Evolutionary conservation across 768 basidiomycete genomes (phyloP).

Genomic region (Tricholoma bakamatsutake): DNA sequence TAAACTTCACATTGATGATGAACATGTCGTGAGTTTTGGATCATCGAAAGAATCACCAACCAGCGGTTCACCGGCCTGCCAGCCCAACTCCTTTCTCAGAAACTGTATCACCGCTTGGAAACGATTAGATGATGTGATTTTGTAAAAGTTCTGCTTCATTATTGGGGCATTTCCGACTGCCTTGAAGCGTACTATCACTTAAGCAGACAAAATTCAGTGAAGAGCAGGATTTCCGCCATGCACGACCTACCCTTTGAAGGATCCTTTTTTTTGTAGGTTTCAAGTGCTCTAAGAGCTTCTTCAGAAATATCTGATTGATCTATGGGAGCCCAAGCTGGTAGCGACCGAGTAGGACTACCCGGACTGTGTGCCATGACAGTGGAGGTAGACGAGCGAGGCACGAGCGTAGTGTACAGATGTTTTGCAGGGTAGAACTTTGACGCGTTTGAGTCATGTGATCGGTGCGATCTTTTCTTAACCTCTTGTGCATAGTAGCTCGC

Average conservation of each 20-base stretch:
- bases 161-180: slow-evolving; percentile 96
- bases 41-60: slow-evolving; percentile 36
- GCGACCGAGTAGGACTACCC: slow-evolving; percentile 20
- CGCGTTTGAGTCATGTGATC: too few relatives aligned
- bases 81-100: slow-evolving; percentile 78
- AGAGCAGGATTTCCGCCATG: background rate
- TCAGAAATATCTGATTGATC: slow-evolving; percentile 26
- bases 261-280: slow-evolving; percentile 84
- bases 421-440: too few relatives aligned
- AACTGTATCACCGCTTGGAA: slow-evolving; percentile 95
- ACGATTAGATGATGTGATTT: slow-evolving; percentile 88
- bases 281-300: slow-evolving; percentile 68
- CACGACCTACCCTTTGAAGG: slow-evolving; percentile 55
- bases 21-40: background rate
- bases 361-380: background rate
- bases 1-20: slow-evolving; percentile 38
- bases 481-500: too few relatives aligned
- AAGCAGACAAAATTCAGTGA: background rate
- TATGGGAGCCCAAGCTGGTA: slow-evolving; percentile 23
- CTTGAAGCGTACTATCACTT: slow-evolving; percentile 95
- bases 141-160: slow-evolving; percentile 98
- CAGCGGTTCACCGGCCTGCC: slow-evolving; percentile 79
- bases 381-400: too few relatives aligned
- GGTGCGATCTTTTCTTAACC: too few relatives aligned
- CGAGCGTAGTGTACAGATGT: too few relatives aligned